Base-by-base conservation (phyloP, 2,329 filamentous ascomycete genomes). In the Laburnicola sp. region DNA sequence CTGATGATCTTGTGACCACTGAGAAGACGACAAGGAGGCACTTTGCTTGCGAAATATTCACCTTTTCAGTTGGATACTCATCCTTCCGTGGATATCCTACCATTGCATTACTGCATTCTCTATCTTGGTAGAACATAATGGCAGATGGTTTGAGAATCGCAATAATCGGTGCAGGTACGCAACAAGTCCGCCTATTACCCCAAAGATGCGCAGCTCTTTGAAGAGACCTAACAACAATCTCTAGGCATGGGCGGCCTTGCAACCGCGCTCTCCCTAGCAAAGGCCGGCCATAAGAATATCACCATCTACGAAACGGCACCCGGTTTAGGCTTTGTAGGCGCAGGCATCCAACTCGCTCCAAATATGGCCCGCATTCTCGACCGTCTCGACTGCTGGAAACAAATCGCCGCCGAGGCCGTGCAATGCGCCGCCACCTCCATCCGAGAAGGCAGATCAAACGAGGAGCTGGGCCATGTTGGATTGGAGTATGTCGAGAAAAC, bases 271-370 rank as follows among this genome's bases (percentile, higher is more conserved):
- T 83, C 88, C 9, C 80, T 93, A 31, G 88, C 89, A 35, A 87
- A 87, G 73, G 84, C 86, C 62, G 89, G 89, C 6, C 92, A 93
- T 73, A 82, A 78, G 57, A 76, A 87, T 50, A 86, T 93, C 63
- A 78, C 86, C 48, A 83, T 93, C 44, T 93, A 85, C 69, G 89
- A 93, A 69, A 82, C 80, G 31, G 88, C 88, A 0, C 82, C 86
- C 3, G 82, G 84, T 58, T 79, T 93, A 3, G 89, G 89, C 4
- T 93, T 93, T n/a, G 88, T 93, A 0, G 90, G 90, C 23, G 90
- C 89, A 1, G 90, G 89, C 4, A 93, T 94, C 58, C 90, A 95
- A 69, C 79, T 93, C 50, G 88, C 89, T 0, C 89, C 89, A 0
- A 94, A 94, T 59, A 88, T 92, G 81, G 85, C 86, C 3, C 82